A percentile compares a stretch with the other conserved stretches of the same genome.
Evolutionary conservation across 2,329 filamentous ascomycete species (phyloP).

Genomic region (Neocatenulostroma microsporum): DNA sequence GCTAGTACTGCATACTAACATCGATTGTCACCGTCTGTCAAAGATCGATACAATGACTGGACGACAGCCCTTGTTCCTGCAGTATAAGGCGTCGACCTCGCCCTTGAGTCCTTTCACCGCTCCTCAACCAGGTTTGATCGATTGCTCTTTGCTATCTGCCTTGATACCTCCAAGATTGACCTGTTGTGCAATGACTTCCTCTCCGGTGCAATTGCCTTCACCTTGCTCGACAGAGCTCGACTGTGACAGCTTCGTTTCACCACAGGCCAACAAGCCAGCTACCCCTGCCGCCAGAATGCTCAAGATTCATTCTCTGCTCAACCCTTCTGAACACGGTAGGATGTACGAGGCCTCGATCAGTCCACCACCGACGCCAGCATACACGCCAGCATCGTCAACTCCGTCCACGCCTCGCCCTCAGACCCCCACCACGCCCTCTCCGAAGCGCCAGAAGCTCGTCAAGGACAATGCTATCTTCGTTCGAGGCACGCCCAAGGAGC

Average conservation of each 20-base stretch:
- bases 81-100: slow-evolving; percentile 20
- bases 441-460: slow-evolving; percentile 48
- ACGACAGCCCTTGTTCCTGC: slow-evolving; percentile 13
- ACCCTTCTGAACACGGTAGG: slow-evolving; percentile 22
- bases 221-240: slow-evolving; percentile 12
- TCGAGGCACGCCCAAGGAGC: slow-evolving; percentile 55
- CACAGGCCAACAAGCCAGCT: slow-evolving; percentile 12
- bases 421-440: slow-evolving; percentile 16
- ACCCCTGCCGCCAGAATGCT: slow-evolving; percentile 25
- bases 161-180: too few relatives aligned
- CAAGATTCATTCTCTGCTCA: slow-evolving; percentile 37
- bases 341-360: slow-evolving; percentile 15
- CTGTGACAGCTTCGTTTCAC: slow-evolving; percentile 8
- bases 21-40: slow-evolving; percentile 6
- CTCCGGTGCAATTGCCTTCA: slow-evolving; percentile 15
- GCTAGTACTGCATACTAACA: too few relatives aligned
- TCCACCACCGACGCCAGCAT: slow-evolving; percentile 22
- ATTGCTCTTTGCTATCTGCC: background rate
- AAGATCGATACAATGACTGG: slow-evolving; percentile 12
- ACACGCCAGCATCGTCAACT: slow-evolving; percentile 16
- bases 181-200: slow-evolving; percentile 16
- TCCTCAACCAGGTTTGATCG: slow-evolving; percentile 7
- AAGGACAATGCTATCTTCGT: slow-evolving; percentile 59
- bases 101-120: slow-evolving; percentile 17
- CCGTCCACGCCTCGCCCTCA: slow-evolving; percentile 18